These are phyloP conservation scores for Digitaria exilis DNA, from an alignment of 202 grass and related monocot species.

Conservation along the genomic window DNA sequence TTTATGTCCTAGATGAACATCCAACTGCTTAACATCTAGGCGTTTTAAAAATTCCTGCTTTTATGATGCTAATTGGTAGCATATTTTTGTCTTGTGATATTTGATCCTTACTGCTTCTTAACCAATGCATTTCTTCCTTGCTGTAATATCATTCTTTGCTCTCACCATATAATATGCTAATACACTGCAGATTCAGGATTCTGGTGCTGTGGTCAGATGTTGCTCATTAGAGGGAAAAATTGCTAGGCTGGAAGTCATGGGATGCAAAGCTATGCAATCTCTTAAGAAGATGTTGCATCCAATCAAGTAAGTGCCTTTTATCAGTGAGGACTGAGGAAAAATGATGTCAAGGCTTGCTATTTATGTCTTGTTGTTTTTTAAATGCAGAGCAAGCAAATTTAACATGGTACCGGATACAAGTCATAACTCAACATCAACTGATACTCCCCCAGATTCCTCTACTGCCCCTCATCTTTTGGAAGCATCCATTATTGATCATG, in stretches of 20 bases:
- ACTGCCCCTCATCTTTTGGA: conserved; percentile 42
- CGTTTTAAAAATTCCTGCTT: not conserved
- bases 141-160: conserved; percentile 9
- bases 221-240: conserved; percentile 64
- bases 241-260: conserved; percentile 80
- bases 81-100: conserved; percentile 27
- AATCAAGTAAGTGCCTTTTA: conserved; percentile 49
- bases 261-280: conserved; percentile 63
- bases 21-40: conserved; percentile 15
- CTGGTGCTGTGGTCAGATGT: conserved; percentile 51
- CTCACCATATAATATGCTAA: conserved; percentile 18
- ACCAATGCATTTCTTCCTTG: not conserved
- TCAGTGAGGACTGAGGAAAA: not conserved
- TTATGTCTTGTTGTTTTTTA: conserved; percentile 24
- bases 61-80: conserved; percentile 5
- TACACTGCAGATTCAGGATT: conserved; percentile 60
- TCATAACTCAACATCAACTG: conserved; percentile 24
- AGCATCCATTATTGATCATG: conserved; percentile 43
- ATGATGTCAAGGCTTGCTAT: conserved; percentile 18
- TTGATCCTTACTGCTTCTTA: conserved; percentile 10
- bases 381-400: conserved; percentile 32
- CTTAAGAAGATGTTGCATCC: conserved; percentile 64
- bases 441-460: conserved; percentile 34
- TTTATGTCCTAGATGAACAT: conserved; percentile 17
- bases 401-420: conserved; percentile 37